These are phyloP conservation scores for Magnaporthiopsis poae DNA, from an alignment of 2,329 filamentous ascomycete species.

Conservation along the genomic window DNA sequence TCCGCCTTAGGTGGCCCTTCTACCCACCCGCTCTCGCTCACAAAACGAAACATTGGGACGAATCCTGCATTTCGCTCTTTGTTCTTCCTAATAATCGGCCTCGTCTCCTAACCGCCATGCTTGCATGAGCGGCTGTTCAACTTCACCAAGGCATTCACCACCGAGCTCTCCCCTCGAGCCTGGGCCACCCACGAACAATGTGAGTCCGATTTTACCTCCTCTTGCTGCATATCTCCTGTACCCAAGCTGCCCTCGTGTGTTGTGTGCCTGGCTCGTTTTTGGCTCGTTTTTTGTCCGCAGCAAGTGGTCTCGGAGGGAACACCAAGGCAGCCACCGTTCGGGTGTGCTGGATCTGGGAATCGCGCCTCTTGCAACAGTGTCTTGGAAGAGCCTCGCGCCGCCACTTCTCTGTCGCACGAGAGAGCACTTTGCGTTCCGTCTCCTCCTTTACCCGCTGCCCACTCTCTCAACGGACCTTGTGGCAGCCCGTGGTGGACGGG, in stretches of 20 bases:
- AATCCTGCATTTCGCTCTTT: background rate
- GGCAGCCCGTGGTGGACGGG: constrained; percentile 1
- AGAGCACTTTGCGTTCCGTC: background rate
- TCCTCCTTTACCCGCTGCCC: background rate
- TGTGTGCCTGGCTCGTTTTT: background rate
- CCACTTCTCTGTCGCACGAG: background rate
- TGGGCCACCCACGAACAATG: background rate
- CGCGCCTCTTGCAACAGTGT: background rate
- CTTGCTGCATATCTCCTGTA: background rate
- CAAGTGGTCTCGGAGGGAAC: background rate
- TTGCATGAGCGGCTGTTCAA: background rate
- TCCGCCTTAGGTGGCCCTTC: background rate
- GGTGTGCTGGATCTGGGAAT: background rate
- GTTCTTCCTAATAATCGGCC: background rate
- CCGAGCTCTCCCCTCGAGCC: background rate
- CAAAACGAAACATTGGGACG: background rate
- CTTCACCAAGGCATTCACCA: background rate
- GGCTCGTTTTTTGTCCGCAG: background rate
- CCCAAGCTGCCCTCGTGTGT: background rate
- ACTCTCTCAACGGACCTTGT: background rate
- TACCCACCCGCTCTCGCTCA: background rate
- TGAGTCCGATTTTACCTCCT: background rate
- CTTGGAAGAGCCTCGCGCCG: background rate
- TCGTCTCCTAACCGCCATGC: background rate
- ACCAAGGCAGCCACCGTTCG: background rate